Evolutionary conservation across 2,329 filamentous ascomycete species (phyloP).

Genomic region (Penicillium sp.): DNA sequence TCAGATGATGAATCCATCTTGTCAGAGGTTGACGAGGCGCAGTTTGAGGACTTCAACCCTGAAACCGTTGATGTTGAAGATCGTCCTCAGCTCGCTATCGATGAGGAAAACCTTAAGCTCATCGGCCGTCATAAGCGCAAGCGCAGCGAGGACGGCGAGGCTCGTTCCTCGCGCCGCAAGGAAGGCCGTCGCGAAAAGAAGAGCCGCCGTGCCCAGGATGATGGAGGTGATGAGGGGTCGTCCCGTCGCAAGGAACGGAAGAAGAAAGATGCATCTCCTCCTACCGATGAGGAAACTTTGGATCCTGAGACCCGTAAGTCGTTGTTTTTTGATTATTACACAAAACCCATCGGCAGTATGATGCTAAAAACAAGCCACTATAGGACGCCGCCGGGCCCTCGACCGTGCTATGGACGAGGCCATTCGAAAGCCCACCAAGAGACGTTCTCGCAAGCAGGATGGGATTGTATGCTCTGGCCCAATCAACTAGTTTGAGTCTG

Average conservation of each 20-base stretch:
- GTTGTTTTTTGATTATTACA: no score
- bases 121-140: conserved; percentile 60
- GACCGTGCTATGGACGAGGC: conserved; percentile 84
- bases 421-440: conserved; percentile 70
- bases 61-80: conserved; percentile 56
- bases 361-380: not conserved
- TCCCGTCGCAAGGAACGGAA: conserved; percentile 47
- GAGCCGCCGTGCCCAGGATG: conserved; percentile 65
- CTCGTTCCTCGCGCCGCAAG: conserved; percentile 61
- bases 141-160: conserved; percentile 57
- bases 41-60: conserved; percentile 60
- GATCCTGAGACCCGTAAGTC: conserved; percentile 73
- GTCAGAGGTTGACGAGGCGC: conserved; percentile 59
- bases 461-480: conserved; percentile 61
- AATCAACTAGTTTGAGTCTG: not conserved
- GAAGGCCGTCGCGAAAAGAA: conserved; percentile 54
- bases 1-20: conserved; percentile 58
- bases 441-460: conserved; percentile 68
- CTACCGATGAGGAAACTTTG: conserved; percentile 65
- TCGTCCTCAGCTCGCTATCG: conserved; percentile 52
- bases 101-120: conserved; percentile 55
- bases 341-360: no score
- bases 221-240: conserved; percentile 43
- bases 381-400: conserved; percentile 69
- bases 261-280: conserved; percentile 50